Percentiles rank a stretch among this genome's conserved stretches.
phyloP scores from a whole-genome alignment of 495 filamentous ascomycete species.

The Neurospora sp. region DNA sequence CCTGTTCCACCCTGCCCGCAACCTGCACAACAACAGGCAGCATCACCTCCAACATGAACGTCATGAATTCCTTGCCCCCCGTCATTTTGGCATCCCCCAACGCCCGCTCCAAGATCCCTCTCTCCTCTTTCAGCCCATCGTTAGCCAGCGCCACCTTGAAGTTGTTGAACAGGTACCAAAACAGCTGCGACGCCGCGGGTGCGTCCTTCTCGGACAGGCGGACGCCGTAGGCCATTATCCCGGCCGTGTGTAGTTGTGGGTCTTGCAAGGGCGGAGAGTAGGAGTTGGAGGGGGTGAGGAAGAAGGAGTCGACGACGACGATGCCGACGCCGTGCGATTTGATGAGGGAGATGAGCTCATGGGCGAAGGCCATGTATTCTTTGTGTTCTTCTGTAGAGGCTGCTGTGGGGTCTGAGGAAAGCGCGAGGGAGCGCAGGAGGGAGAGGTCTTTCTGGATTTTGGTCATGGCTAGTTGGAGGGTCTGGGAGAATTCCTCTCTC shows the following conservation, averaged over 20 bases:
- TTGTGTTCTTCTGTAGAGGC: slow-evolving; percentile 17
- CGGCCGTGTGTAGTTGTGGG: slow-evolving; percentile 37
- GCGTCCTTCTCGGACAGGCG: slow-evolving; percentile 32
- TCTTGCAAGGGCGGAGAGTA: slow-evolving; percentile 41
- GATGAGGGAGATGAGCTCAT: slow-evolving; percentile 34
- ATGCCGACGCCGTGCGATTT: slow-evolving; percentile 37
- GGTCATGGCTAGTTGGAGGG: slow-evolving; percentile 34
- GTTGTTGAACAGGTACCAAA: slow-evolving; percentile 40
- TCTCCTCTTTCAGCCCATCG: slow-evolving; percentile 28
- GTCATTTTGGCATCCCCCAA: background rate
- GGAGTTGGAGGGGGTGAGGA: slow-evolving; percentile 33
- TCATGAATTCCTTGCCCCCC: slow-evolving; percentile 25
- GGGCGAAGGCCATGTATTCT: slow-evolving; percentile 34
- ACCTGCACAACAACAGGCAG: slow-evolving; percentile 31
- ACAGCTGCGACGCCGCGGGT: slow-evolving; percentile 34
- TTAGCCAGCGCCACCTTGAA: slow-evolving; percentile 40
- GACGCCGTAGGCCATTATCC: slow-evolving; percentile 40
- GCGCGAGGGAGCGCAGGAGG: slow-evolving; percentile 9
- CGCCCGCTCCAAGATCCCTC: slow-evolving; percentile 17
- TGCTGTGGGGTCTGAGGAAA: background rate
- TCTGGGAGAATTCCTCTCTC: slow-evolving; percentile 23
- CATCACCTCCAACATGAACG: slow-evolving; percentile 35
- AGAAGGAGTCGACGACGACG: slow-evolving; percentile 35
- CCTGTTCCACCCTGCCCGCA: background rate
- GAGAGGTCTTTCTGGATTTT: slow-evolving; percentile 37